Base-by-base conservation (phyloP, 805 yeast genomes). In the Pichia thaimueangensis region DNA sequence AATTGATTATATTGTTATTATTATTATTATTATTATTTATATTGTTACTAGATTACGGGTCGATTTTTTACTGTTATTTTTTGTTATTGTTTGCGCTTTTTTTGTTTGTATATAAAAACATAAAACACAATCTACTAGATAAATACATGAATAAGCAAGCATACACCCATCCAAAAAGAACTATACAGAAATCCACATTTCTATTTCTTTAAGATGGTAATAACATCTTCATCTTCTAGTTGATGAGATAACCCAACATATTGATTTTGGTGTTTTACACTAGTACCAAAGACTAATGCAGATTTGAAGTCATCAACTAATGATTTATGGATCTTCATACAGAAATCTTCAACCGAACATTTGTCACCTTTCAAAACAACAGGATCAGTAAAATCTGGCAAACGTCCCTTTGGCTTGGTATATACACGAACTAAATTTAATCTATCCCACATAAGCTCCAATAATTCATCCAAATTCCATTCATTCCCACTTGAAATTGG, bases 201-300 rank as follows among this genome's bases (percentile, higher is more conserved):
- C 45, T 49, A 59, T 46, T 86, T 82, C 69, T 89, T 89, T 67
- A 89, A 74, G 54, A 89, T 86, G 16, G 98, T 91, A 39, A 93
- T 95, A 25, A 93, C 98, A 65, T 93, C 99, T 66, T 93, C 99
- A 65, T 93, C 99, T 65, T 82, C 84, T 54, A 93, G 70, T 11
- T 63, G 70, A 67, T 93, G 98, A 36, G 74, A 64, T 52, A 93
- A 71, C 23, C 98, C 98, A 36, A 91, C 97, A 52, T 82, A 79
- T 68, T 93, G 98, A 13, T 97, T 97, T 65, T 91, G 97, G 63
- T 93, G 98, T 69, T 93, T 93, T 41, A 91, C 97, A 60, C 95
- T 84, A 24, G 84, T 76, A 29, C 99, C 99, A 59, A 72, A 93
- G 1, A 93, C 98, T 47, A 87, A 75, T 1, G 98, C 98, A 54